Conservation (phyloP, 805 yeast species). For the Candida bentonensis region DNA sequence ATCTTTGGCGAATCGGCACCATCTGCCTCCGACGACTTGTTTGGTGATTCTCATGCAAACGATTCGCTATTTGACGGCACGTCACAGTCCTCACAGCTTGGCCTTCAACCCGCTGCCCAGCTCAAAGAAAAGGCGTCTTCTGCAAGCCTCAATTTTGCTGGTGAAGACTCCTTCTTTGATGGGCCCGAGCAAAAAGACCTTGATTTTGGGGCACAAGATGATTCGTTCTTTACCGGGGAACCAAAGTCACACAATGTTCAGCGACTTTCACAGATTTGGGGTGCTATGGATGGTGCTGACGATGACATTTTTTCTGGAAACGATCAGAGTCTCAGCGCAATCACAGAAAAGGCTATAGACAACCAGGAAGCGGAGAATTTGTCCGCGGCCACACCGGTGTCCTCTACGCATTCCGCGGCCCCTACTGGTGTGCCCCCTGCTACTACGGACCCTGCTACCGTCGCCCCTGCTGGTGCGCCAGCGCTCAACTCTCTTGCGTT, state of each 20-base stretch:
- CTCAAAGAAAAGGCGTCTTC: too few relatives aligned
- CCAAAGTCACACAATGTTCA: neutral
- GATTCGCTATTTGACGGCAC: too few relatives aligned
- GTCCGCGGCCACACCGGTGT: neutral
- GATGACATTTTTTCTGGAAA: constrained; percentile 14
- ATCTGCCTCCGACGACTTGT: too few relatives aligned
- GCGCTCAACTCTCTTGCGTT: constrained; percentile 14
- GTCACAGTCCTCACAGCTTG: too few relatives aligned
- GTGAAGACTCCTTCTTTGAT: neutral
- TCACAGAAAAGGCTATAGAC: too few relatives aligned
- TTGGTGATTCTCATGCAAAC: too few relatives aligned
- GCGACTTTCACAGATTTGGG: neutral
- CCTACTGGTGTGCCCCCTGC: constrained; percentile 2
- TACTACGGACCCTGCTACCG: neutral
- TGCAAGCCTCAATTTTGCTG: too few relatives aligned
- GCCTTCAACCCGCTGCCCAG: too few relatives aligned
- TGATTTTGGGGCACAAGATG: neutral
- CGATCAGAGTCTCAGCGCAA: too few relatives aligned
- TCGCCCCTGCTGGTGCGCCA: constrained; percentile 1
- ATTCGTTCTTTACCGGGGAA: constrained; percentile 3
- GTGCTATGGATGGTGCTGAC: constrained; percentile 9
- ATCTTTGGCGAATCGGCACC: too few relatives aligned
- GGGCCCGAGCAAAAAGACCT: neutral
- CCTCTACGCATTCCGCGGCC: constrained; percentile 1
- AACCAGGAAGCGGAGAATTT: constrained; percentile 6